Conservation (phyloP, 192 early-diverging fungal species). For the Paraglomus brasilianum region DNA sequence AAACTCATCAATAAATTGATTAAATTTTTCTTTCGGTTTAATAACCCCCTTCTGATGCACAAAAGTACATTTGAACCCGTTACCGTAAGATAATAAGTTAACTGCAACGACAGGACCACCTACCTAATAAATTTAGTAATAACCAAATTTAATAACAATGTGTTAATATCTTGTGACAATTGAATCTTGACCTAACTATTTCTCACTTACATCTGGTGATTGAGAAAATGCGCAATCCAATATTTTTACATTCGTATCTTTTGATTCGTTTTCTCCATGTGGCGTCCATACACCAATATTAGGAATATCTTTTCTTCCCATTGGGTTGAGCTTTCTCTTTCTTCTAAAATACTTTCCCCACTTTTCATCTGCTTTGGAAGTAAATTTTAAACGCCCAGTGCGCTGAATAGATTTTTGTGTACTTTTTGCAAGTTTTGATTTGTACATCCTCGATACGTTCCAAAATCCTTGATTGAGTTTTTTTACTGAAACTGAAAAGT, state of each 20-base stretch:
- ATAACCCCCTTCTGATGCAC: neutral
- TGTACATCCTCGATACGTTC: neutral
- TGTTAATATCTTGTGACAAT: no score
- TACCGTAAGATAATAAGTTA: neutral
- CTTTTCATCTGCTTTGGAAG: neutral
- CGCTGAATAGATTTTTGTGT: neutral
- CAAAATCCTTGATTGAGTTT: neutral
- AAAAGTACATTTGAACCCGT: neutral
- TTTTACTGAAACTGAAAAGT: neutral
- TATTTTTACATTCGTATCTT: neutral
- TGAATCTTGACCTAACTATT: no score
- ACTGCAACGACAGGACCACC: neutral
- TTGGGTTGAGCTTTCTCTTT: neutral
- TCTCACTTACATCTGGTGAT: no score
- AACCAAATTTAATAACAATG: no score
- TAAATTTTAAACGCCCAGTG: neutral
- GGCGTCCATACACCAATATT: no score
- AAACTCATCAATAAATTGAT: conserved; percentile 1
- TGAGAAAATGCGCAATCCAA: conserved; percentile 10
- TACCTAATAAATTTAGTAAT: no score
- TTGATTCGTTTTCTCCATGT: neutral
- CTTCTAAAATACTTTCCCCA: neutral
- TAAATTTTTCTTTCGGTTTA: neutral
- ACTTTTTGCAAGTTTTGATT: neutral
- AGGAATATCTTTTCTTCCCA: neutral